Conservation (phyloP, 805 yeast species). For the Wickerhamomyces chaumierensis region DNA sequence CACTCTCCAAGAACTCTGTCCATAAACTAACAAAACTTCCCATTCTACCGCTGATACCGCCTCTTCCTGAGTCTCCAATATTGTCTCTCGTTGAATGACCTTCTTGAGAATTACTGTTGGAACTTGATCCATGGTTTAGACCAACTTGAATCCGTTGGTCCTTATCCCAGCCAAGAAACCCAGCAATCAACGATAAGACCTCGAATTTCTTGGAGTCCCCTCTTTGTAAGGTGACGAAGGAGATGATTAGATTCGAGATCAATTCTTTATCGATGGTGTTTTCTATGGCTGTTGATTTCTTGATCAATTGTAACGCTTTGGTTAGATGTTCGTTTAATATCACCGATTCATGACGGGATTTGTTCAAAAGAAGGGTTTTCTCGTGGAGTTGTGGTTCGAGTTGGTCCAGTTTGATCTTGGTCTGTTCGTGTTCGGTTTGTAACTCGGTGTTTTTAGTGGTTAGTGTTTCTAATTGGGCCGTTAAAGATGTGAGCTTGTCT, state of each 20-base stretch:
- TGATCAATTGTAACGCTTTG: constrained; percentile 79
- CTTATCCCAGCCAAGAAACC: constrained; percentile 83
- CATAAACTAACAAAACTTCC: constrained; percentile 61
- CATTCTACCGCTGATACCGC: constrained; percentile 6
- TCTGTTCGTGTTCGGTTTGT: constrained; percentile 10
- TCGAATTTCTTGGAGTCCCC: constrained; percentile 94
- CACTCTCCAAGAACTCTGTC: constrained; percentile 74
- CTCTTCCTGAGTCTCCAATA: no score
- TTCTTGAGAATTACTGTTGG: no score
- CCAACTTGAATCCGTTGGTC: constrained; percentile 71
- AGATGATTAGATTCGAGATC: constrained; percentile 73
- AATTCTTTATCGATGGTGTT: constrained; percentile 81
- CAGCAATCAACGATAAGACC: constrained; percentile 74
- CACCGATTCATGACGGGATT: constrained; percentile 88
- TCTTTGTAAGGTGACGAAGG: constrained; percentile 78
- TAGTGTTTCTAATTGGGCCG: constrained; percentile 20
- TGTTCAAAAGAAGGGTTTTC: constrained; percentile 75
- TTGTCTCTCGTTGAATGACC: no score
- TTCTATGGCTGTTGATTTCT: constrained; percentile 63
- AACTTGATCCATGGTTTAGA: constrained; percentile 30
- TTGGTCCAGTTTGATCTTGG: constrained; percentile 14
- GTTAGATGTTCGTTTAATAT: constrained; percentile 89
- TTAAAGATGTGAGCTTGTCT: constrained; percentile 4
- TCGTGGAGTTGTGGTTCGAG: constrained; percentile 48
- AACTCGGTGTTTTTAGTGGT: constrained; percentile 14